Evolutionary conservation across 257 asterid genomes (phyloP).

Genomic region (Nicotiana tabacum): DNA sequence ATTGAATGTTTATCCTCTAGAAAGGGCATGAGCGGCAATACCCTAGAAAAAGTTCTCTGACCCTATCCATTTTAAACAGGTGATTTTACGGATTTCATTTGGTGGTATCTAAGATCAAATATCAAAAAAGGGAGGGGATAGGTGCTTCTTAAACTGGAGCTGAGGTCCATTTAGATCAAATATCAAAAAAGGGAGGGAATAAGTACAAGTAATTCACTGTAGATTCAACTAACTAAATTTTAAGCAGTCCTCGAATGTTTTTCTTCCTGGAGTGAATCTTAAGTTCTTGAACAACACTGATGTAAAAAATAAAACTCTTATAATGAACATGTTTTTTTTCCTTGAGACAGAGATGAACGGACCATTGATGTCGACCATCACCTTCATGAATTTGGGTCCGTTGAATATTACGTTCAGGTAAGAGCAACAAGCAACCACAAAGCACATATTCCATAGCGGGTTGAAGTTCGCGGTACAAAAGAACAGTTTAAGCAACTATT

Average conservation of each 20-base stretch:
- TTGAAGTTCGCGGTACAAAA: not conserved
- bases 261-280: constrained; percentile 2
- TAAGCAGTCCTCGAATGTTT: not conserved
- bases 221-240: not conserved
- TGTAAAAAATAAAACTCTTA: not conserved
- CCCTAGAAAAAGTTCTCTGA: too few species aligned
- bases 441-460: not conserved
- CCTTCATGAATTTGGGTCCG: constrained; percentile 76
- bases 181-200: too few species aligned
- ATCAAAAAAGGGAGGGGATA: not conserved
- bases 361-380: constrained; percentile 68
- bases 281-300: not conserved
- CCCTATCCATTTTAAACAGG: not conserved
- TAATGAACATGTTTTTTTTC: constrained; percentile 6
- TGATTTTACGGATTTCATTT: not conserved
- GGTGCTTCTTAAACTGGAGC: too few species aligned
- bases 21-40: not conserved
- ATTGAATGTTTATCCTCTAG: not conserved
- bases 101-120: not conserved
- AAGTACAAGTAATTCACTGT: not conserved
- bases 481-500: not conserved
- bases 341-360: constrained; percentile 42
- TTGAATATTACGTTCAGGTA: constrained; percentile 83
- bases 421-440: not conserved
- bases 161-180: not conserved